These are phyloP conservation scores for Saposhnikovia divaricata DNA, from an alignment of 129 eudicot species.

Conservation along the genomic window DNA sequence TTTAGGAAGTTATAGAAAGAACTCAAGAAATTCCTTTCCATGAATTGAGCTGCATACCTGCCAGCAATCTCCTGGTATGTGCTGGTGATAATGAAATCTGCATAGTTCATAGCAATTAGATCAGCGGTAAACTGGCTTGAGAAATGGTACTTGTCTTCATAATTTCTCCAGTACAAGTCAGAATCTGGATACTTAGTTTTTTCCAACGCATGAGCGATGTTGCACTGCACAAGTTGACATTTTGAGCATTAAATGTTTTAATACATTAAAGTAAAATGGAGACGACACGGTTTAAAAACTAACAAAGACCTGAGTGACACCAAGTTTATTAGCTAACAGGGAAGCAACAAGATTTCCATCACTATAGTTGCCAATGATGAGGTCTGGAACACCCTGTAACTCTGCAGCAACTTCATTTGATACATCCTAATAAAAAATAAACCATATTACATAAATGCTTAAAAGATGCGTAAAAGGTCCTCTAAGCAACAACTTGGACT, in stretches of 20 bases:
- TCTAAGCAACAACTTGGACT: background rate
- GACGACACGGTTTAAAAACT: background rate
- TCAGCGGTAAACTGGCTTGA: constrained; percentile 38
- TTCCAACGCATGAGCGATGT: constrained; percentile 36
- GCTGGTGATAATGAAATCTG: constrained; percentile 39
- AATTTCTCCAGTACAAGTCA: constrained; percentile 26
- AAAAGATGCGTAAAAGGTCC: background rate
- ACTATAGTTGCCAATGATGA: constrained; percentile 39
- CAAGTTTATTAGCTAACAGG: constrained; percentile 28
- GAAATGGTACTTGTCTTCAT: constrained; percentile 36
- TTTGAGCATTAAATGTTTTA: too few species aligned
- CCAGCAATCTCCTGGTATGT: constrained; percentile 42
- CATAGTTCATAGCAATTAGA: constrained; percentile 30
- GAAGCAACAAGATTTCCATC: constrained; percentile 42
- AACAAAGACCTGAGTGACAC: constrained; percentile 27
- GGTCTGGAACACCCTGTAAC: constrained; percentile 33
- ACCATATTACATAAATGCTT: background rate
- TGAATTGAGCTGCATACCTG: constrained; percentile 12
- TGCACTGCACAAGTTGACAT: constrained; percentile 16
- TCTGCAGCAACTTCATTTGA: constrained; percentile 29
- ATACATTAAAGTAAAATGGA: background rate
- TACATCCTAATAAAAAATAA: constrained; percentile 21
- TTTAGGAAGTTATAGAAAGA: background rate
- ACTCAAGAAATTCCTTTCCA: background rate
- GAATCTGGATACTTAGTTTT: constrained; percentile 36